Evolutionary conservation across 805 yeast genomes (phyloP).

Genomic region (Hanseniaspora clermontiae): DNA sequence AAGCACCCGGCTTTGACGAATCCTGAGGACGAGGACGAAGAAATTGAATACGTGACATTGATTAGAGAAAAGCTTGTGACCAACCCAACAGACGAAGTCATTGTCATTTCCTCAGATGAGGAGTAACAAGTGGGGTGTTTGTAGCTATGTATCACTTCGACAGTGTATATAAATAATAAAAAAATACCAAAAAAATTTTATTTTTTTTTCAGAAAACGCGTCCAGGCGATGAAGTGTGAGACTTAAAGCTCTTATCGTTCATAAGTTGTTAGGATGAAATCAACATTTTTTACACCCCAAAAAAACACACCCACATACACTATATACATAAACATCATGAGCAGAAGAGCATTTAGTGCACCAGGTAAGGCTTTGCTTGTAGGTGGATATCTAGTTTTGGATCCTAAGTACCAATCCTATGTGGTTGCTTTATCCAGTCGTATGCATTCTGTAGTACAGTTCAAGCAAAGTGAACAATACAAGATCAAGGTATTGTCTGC

Average conservation of each 20-base stretch:
- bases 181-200: too few relatives aligned
- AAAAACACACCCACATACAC: too few relatives aligned
- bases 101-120: constrained; percentile 8
- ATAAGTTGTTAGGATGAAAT: too few relatives aligned
- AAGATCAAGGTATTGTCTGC: constrained; percentile 45
- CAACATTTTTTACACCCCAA: too few relatives aligned
- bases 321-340: neutral
- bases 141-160: neutral
- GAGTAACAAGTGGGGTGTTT: neutral
- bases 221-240: neutral
- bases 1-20: neutral
- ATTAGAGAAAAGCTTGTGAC: constrained; percentile 7
- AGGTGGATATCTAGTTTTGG: constrained; percentile 88
- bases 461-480: constrained; percentile 7
- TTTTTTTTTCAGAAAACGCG: neutral
- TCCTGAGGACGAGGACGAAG: neutral
- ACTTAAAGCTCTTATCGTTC: neutral
- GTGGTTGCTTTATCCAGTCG: constrained; percentile 81
- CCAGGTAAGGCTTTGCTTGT: constrained; percentile 92
- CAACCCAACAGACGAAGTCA: constrained; percentile 9
- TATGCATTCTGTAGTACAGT: constrained; percentile 59
- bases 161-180: neutral
- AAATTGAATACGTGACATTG: neutral
- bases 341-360: constrained; percentile 55
- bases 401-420: constrained; percentile 59